These are phyloP conservation scores for Trifolium subterraneum DNA, from an alignment of 306 rosid species.

Conservation along the genomic window DNA sequence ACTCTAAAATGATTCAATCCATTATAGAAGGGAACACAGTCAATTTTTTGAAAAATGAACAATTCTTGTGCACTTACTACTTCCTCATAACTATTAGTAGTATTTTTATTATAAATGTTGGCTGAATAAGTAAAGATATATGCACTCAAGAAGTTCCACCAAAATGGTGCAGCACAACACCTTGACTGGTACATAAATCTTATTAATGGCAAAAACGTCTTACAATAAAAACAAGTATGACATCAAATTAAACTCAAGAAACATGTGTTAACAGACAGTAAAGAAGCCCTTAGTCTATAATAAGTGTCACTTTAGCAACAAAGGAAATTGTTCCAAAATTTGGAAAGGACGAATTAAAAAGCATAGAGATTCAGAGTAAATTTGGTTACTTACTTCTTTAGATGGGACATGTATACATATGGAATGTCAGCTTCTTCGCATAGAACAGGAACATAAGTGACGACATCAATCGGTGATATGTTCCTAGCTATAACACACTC, in stretches of 20 bases:
- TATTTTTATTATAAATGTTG: neutral
- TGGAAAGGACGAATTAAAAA: neutral
- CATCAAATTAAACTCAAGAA: neutral
- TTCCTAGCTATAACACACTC: conserved; percentile 92
- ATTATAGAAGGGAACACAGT: too few species aligned
- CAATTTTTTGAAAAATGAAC: too few species aligned
- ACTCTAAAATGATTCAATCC: too few species aligned
- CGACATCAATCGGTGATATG: conserved; percentile 92
- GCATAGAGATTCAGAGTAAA: neutral
- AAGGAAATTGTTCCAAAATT: too few species aligned
- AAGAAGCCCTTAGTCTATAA: too few species aligned
- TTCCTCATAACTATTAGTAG: neutral
- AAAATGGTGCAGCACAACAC: neutral
- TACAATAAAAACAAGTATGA: neutral
- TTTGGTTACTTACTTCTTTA: conserved; percentile 70
- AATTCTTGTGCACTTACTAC: neutral
- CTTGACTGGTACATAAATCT: neutral
- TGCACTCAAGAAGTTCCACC: neutral
- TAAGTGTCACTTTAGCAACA: too few species aligned
- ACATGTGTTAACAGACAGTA: neutral
- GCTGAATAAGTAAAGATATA: neutral
- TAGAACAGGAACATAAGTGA: conserved; percentile 87
- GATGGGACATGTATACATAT: conserved; percentile 76
- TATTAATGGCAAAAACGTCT: neutral
- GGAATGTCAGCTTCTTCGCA: conserved; percentile 90